Evolutionary conservation across 2,329 filamentous ascomycete genomes (phyloP), one percentile per base, ranked within the genome.

Genomic region (Elsinoe arachidis): DNA sequence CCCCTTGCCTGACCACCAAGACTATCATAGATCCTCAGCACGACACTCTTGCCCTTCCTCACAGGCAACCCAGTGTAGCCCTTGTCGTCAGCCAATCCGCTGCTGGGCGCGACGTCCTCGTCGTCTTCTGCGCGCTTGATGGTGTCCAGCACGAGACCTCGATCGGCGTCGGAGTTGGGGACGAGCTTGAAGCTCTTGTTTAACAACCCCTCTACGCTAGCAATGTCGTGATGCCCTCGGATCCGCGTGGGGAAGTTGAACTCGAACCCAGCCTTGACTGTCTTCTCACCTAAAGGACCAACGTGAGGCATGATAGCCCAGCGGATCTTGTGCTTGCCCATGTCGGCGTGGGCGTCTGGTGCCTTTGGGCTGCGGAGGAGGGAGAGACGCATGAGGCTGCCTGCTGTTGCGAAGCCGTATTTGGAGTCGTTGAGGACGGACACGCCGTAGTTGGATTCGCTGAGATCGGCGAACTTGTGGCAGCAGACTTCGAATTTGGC

Each of bases 401-500:
- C 92, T 47, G 81, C 83, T 12, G 90, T 95, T 19, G 92, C 92
- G 68, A 97, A 97, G 15, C 92, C 92, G 68, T 96, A 97, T 72
- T 96, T 96, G 74, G 85, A 89, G 72, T 97, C 91, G 68, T 97
- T 97, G 59, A 97, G 80, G 61, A 97, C 88, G 2, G 88, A 92
- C 6, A 97, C 90, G 61, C 91, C 91, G 65, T 95, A 96, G 55
- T 85, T 86, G 66, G 88, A 79, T 71, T 96, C 91, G 0, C 87
- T 92, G 23, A 96, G 76, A 71, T 96, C 91, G 10, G 91, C 91
- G 77, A 89, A 96, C 69, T 91, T 92, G 76, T 96, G 91, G 70
- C 88, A 92, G 78, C 90, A 96, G 54, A 96, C 91, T 75, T 96
- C 91, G 65, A 96, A 96, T 67, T 96, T 96, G 67, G 91, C 91